Percentiles rank a stretch among this genome's conserved stretches.
These are phyloP conservation scores for Tritrichomonas musculus DNA, from an alignment of 208 protist species.

Conservation along the genomic window DNA sequence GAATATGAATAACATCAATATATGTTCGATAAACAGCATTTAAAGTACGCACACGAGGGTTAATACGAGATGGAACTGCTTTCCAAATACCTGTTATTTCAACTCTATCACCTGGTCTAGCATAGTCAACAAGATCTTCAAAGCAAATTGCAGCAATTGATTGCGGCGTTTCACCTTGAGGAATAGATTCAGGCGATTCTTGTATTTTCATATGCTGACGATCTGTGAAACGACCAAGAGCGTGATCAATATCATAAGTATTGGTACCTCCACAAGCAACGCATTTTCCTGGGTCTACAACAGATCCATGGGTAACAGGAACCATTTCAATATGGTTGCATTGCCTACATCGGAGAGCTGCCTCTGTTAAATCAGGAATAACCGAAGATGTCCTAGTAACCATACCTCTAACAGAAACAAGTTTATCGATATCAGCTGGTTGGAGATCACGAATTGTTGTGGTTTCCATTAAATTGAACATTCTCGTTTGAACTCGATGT, in stretches of 20 bases:
- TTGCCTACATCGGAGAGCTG: conserved; percentile 47
- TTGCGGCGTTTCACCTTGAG: conserved; percentile 95
- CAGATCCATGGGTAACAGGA: conserved; percentile 69
- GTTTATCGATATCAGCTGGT: conserved; percentile 68
- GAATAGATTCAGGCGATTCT: conserved; percentile 88
- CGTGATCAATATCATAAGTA: conserved; percentile 60
- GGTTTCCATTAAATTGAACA: conserved; percentile 61
- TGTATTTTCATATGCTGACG: conserved; percentile 80
- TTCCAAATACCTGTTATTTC: conserved; percentile 94
- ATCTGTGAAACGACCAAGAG: conserved; percentile 66
- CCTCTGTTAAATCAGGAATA: conserved; percentile 44
- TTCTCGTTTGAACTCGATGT: conserved; percentile 49
- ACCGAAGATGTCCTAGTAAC: conserved; percentile 56
- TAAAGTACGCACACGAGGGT: conserved; percentile 71
- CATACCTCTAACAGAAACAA: conserved; percentile 71
- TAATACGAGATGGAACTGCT: conserved; percentile 65
- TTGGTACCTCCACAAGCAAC: background rate
- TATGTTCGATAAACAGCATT: conserved; percentile 82
- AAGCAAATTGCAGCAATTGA: conserved; percentile 86
- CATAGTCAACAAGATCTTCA: conserved; percentile 80
- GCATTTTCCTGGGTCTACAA: conserved; percentile 73
- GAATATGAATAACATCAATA: conserved; percentile 87
- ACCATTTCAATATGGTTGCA: conserved; percentile 71
- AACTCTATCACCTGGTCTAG: conserved; percentile 89
- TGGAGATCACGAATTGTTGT: conserved; percentile 64